phyloP scores from a whole-genome alignment of 2,329 filamentous ascomycete species.

The Fusarium kyushuense region DNA sequence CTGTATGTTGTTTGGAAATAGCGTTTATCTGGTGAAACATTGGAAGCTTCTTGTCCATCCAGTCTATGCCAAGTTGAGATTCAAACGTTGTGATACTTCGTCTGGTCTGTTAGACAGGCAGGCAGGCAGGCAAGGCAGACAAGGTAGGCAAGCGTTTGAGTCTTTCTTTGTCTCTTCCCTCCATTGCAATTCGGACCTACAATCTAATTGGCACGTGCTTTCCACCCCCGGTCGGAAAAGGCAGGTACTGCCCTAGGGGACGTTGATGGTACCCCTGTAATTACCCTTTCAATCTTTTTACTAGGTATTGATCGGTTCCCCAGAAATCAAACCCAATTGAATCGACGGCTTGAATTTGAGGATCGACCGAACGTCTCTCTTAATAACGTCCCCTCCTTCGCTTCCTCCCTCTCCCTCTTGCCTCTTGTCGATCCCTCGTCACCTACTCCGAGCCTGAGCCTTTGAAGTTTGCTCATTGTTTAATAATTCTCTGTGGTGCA shows the following conservation, averaged over 20 bases:
- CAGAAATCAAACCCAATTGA: conserved; percentile 35
- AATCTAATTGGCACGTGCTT: conserved; percentile 36
- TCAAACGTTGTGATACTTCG: not conserved
- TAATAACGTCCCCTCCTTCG: conserved; percentile 32
- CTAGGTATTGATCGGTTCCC: conserved; percentile 28
- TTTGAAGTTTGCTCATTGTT: conserved; percentile 9
- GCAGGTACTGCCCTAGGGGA: conserved; percentile 37
- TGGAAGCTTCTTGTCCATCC: not conserved
- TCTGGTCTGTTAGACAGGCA: not conserved
- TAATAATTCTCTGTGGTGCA: conserved; percentile 9
- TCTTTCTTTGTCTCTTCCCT: conserved; percentile 28
- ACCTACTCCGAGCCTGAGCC: conserved; percentile 7
- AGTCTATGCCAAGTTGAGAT: not conserved
- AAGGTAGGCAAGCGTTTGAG: not conserved
- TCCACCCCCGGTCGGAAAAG: conserved; percentile 28
- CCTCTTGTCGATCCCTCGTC: conserved; percentile 11
- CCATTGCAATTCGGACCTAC: conserved; percentile 15
- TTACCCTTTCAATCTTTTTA: conserved; percentile 17
- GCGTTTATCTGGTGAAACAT: conserved; percentile 36
- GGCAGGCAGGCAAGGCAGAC: not conserved
- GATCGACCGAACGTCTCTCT: conserved; percentile 18
- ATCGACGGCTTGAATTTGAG: conserved; percentile 15
- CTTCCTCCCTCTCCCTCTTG: conserved; percentile 29
- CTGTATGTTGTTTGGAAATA: conserved; percentile 31
- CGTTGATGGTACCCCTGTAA: conserved; percentile 31